Base-by-base conservation (phyloP, 176 grass and related monocot species). In the Oryza glaberrima region DNA sequence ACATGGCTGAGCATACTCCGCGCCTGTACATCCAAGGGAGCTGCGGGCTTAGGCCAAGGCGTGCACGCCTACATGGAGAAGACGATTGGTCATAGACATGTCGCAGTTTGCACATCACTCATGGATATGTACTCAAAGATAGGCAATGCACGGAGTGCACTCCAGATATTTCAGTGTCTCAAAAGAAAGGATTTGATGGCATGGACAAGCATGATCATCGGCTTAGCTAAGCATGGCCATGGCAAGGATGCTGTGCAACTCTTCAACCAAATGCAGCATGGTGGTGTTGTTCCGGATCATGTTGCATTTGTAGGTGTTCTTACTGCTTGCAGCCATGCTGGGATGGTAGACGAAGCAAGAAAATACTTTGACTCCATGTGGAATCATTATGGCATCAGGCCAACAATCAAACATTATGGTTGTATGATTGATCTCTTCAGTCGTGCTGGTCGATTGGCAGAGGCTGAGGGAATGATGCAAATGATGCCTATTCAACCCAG, bases 191-290 rank as follows among this genome's bases (percentile, higher is more conserved):
- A 90, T 87, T 72, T 87, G 69, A 69, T 83, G 48, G 80, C 80
- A 14, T 90, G 89, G 84, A 87, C 84, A 12, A 84, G 75, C 17
- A 80, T 90, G 76, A 90, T 90, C 75, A 76, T 61, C 25, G 70
- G 84, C 25, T 63, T 84, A n/a, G 84, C 80, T 5, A 77, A 83
- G 76, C 80, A 90, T 56, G 84, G 80, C 30, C 69, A 70, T 65
- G 81, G 80, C 36, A 65, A 40, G 58, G 84, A 87, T 43, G 80
- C 85, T 32, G 70, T 87, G 35, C 38, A 76, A 3, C 81, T 91
- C 28, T 90, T 90, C 56, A 86, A 87, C 13, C 48, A 80, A 34
- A 90, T 90, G 84, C 61, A 87, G 51, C 11, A 17, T 46, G 68
- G 26, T 48, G 84, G 69, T 38, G 34, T 69, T 47, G 40, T 36